Base-by-base conservation (phyloP, 2,329 filamentous ascomycete species). In the Ceratocystis colombiana region DNA sequence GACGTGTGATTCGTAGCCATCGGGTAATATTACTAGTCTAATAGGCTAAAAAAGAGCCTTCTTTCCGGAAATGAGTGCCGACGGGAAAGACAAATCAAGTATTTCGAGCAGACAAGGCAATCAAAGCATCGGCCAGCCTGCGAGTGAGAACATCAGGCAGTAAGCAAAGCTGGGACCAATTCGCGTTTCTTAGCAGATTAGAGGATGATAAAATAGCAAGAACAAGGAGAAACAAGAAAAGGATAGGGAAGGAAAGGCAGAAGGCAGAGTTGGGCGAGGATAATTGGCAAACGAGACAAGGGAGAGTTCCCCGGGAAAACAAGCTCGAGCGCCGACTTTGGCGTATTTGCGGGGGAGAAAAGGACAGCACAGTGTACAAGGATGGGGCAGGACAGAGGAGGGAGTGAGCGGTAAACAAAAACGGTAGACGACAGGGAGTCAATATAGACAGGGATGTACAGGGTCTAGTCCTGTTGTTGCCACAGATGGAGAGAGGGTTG, bases 311-410 rank as follows among this genome's bases (percentile, higher is more conserved):
- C 55, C 55, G 17, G 55, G 8, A 59, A 33, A 59, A 59, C 15
- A 30, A 37, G 55, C 55, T 20, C 55, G 30, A 37, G 55, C 55
- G 4, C 25, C 55, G 20, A 20, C 37, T 48, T 63, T 63, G 45
- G 61, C 61, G 46, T 63, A 50, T 63, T 48, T 63, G 61, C 46
- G 61, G 61, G 46, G 61, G 46, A 63, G 44, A 48, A 63, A 63
- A 63, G 61, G 46, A 50, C 61, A 30, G 55, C 17, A n/a, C 25
- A 59, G 55, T 53, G 20, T 22, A 15, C 48, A 8, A 53, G 48
- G 20, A 53, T n/a, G 22, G 48, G n/a, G 17, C 46, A 48, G 46
- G 46, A 48, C 46, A 48, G 17, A 59, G 55, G 55, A 20, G 55
- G 25, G 55, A n/a, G 55, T 37, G 25, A 8, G 55, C 30, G 25